Percentiles rank a stretch among this genome's conserved stretches.
These are phyloP conservation scores for Ceratocystis eucalypticola DNA, from an alignment of 2,329 filamentous ascomycete genomes.

Conservation along the genomic window DNA sequence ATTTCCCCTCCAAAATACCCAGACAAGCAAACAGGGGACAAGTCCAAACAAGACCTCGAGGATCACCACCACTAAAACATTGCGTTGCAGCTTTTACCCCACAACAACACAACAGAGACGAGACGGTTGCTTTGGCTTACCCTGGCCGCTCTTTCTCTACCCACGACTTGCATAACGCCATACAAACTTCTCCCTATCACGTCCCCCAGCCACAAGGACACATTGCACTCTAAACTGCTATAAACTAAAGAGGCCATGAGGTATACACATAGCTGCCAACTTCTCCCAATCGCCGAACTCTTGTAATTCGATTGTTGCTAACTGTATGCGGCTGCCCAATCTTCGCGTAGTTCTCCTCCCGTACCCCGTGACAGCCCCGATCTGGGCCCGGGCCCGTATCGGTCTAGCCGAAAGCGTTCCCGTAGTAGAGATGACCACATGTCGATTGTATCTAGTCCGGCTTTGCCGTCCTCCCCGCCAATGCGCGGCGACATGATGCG, in stretches of 20 bases:
- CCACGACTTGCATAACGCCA: not conserved
- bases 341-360: conserved; percentile 50
- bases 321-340: not conserved
- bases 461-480: conserved; percentile 53
- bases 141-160: not conserved
- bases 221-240: not conserved
- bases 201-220: not conserved
- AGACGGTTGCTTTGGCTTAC: not conserved
- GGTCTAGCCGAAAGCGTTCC: conserved; percentile 40
- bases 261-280: not conserved
- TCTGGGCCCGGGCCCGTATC: conserved; percentile 34
- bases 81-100: not conserved
- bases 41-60: not conserved
- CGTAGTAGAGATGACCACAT: conserved; percentile 38
- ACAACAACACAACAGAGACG: not conserved
- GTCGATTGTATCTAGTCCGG: conserved; percentile 45
- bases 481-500: conserved; percentile 49
- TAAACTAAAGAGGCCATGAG: not conserved
- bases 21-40: not conserved
- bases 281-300: not conserved
- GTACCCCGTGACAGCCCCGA: conserved; percentile 16
- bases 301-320: not conserved
- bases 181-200: not conserved
- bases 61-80: not conserved
- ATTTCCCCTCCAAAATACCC: conserved; percentile 14